These are phyloP conservation scores for Botryotinia convoluta DNA, from an alignment of 2,329 filamentous ascomycete species.

Conservation along the genomic window DNA sequence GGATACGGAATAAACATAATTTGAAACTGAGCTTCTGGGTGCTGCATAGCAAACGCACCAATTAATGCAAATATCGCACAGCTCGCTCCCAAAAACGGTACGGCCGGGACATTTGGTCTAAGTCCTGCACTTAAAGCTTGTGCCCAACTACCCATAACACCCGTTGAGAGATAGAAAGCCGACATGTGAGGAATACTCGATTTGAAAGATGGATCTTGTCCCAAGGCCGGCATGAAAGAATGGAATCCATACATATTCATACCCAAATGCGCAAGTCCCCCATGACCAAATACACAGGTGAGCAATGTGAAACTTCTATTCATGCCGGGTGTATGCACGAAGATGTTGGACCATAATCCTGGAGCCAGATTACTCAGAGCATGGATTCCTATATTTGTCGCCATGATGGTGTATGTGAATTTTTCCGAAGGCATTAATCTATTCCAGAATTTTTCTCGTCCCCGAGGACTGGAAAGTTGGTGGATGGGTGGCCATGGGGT, in stretches of 20 bases:
- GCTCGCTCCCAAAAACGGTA: slow-evolving; percentile 10
- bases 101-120: neutral
- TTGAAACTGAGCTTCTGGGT: neutral
- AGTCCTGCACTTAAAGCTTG: slow-evolving; percentile 9
- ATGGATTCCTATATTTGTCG: neutral
- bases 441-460: slow-evolving; percentile 1
- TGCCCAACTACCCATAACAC: slow-evolving; percentile 8
- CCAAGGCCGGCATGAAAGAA: slow-evolving; percentile 11
- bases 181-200: slow-evolving; percentile 11
- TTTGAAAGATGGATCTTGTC: neutral
- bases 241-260: slow-evolving; percentile 14
- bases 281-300: slow-evolving; percentile 12
- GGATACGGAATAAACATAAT: slow-evolving; percentile 10
- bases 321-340: neutral
- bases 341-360: neutral
- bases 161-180: slow-evolving; percentile 12
- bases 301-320: slow-evolving; percentile 8
- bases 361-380: neutral
- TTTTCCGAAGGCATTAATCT: neutral
- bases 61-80: neutral
- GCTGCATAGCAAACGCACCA: neutral
- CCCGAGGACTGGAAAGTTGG: neutral
- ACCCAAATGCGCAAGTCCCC: neutral
- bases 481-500: slow-evolving; percentile 3
- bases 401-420: slow-evolving; percentile 8